Conservation (phyloP, 106 monocot genomes). For the Cymbidium sinense region DNA sequence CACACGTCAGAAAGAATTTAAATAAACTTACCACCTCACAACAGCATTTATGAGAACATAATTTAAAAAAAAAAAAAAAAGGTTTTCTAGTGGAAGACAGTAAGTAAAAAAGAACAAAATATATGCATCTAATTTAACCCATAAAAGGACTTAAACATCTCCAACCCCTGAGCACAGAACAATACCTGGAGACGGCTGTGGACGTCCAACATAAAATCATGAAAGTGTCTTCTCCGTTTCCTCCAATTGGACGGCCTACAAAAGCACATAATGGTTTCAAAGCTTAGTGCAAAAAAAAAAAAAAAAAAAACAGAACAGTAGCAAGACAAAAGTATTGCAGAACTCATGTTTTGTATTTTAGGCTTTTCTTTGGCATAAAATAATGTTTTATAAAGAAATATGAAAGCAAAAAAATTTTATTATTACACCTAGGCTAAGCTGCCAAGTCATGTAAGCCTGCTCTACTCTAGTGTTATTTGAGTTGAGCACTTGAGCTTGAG, state of each 20-base stretch:
- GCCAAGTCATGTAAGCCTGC: too few species aligned
- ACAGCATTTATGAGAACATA: background rate
- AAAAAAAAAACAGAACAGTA: background rate
- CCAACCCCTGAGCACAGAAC: background rate
- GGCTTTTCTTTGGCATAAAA: background rate
- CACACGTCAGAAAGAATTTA: background rate
- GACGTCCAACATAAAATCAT: conserved; percentile 98
- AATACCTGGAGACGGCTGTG: conserved; percentile 90
- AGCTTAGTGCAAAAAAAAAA: background rate
- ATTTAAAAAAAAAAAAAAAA: background rate
- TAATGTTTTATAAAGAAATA: background rate
- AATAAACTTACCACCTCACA: background rate
- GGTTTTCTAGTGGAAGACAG: background rate
- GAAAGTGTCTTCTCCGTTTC: conserved; percentile 94
- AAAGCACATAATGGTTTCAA: too few species aligned
- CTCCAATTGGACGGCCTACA: conserved; percentile 85
- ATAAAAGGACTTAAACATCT: background rate
- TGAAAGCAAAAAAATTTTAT: background rate
- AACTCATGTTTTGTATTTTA: background rate
- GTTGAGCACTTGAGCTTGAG: too few species aligned
- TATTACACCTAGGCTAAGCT: too few species aligned
- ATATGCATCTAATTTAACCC: background rate
- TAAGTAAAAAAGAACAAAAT: background rate
- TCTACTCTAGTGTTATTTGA: too few species aligned
- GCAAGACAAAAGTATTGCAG: background rate